Evolutionary conservation across 352 stramenopile genomes (phyloP), one percentile per base, ranked within the genome.

Genomic region (Phytophthora podocarpi): DNA sequence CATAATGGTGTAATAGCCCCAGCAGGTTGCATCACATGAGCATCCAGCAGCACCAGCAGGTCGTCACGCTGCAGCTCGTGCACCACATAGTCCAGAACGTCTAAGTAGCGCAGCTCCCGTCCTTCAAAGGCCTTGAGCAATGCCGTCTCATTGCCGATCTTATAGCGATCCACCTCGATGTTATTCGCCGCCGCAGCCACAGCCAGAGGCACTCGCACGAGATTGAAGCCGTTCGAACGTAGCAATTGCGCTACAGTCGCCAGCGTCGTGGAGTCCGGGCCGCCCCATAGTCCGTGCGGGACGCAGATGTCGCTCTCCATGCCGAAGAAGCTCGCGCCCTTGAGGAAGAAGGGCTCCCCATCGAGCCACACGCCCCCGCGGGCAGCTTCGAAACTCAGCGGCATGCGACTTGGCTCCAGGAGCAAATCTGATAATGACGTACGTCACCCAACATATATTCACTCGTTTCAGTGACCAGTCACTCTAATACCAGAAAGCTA

Each of bases 261-360:
- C 11, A 89, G 30, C 11, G 76, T 82, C 16, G 77, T 89, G 9
- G 79, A 89, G 23, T 72, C 52, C 5, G 46, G 34, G n/a, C 79
- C 79, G 12, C 79, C 77, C 80, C 80, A 89, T 18, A 89, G 66
- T 20, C 80, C 80, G 35, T 90, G 80, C 1, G 76, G 76, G 16
- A 82, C 76, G 32, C 74, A 59, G 58, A 87, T 87, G 43, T 85
- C 70, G 12, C 56, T 82, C 55, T 90, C 80, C 73, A 90, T 78
- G 13, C 80, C 80, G 53, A 90, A 90, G 54, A 68, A 87, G 46
- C 67, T 90, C 30, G 59, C 74, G 31, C 80, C 80, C 30, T 90
- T 90, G 53, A 90, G 27, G 27, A 41, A 62, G 62, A 90, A 87
- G 11, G 21, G 64, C 21, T 36, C 13, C 15, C 49, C 53, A 43